A percentile compares a stretch with the other conserved stretches of the same genome.
phyloP scores from a whole-genome alignment of 495 filamentous ascomycete species.

The Collariella sp. region DNA sequence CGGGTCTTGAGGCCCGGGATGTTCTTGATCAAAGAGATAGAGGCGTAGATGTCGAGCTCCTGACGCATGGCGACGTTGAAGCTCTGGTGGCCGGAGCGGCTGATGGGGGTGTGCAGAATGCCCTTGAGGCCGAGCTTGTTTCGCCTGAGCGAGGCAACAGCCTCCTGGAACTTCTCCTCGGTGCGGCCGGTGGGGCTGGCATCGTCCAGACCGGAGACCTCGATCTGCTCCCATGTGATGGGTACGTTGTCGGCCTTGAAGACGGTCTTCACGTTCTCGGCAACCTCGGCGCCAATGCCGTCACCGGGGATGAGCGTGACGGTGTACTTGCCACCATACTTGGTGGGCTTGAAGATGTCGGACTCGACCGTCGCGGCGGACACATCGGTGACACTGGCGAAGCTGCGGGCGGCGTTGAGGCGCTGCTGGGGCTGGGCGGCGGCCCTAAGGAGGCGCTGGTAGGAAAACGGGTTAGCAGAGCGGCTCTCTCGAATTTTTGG shows the following conservation, averaged over 20 bases:
- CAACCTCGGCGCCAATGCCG: constrained; percentile 95
- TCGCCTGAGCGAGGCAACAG: constrained; percentile 86
- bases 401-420: constrained; percentile 39
- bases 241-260: constrained; percentile 99
- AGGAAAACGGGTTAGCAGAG: constrained; percentile 24
- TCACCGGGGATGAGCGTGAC: constrained; percentile 97
- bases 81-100: constrained; percentile 93
- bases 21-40: constrained; percentile 96
- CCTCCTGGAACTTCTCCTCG: constrained; percentile 89
- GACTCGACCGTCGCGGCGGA: constrained; percentile 78
- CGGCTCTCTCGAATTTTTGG: neutral
- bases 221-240: constrained; percentile 97
- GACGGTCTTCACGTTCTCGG: constrained; percentile 94
- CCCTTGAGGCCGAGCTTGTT: constrained; percentile 98
- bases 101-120: constrained; percentile 94
- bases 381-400: constrained; percentile 71
- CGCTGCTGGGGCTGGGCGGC: constrained; percentile 41
- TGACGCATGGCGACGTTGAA: constrained; percentile 99
- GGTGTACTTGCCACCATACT: constrained; percentile 98
- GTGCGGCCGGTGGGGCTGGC: constrained; percentile 80
- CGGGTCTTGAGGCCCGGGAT: constrained; percentile 96
- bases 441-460: constrained; percentile 49
- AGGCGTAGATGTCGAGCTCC: constrained; percentile 98
- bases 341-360: constrained; percentile 96
- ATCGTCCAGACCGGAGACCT: constrained; percentile 73